Evolutionary conservation across 148 eudicot genomes (phyloP), one percentile per base, ranked within the genome.

Genomic region (Talinum fruticosum): DNA sequence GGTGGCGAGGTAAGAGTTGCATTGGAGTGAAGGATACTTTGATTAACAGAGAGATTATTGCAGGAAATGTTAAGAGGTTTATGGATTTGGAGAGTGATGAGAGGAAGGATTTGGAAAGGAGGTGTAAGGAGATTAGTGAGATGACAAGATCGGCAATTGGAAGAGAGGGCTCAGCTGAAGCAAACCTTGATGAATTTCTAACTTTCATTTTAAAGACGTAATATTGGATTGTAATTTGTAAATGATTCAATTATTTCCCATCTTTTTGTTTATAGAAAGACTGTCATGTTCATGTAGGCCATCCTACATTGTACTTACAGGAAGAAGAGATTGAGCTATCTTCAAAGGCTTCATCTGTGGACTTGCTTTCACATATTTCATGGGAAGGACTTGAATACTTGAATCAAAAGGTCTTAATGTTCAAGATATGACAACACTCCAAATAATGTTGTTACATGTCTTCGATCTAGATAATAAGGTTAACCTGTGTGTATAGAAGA

Each of bases 281-380:
- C n/a, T n/a, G n/a, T n/a, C n/a, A n/a, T n/a, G n/a, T n/a, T n/a
- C n/a, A n/a, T n/a, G 98, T 33, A 94, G 87, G 44, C 96, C 98
- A 76, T 93, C 98, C 4, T 91, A 90, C 81, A 89, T 89, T 1
- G 89, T 93, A 33, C 82, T 75, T 14, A 80, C 93, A 18, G 98
- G 98, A 75, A 89, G 98, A 87, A 88, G 78, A 71, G 98, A 93
- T 64, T n/a, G 98, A 97, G 23, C 19, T 75, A 0, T 81, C 88
- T 10, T 91, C 98, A 73, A 84, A 84, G 41, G 89, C 84, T 30
- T 86, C 87, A 66, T 73, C 80, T 72, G 90, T 91, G 36, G 90
- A 93, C 75, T 75, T 87, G 5, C 98, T 94, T 21, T 82, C 90
- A 15, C 90, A 89, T 24, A 84, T 84, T 14, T 86, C 98, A 1